Evolutionary conservation across 2,329 filamentous ascomycete genomes (phyloP).

Genomic region (Elsinoe perseae): DNA sequence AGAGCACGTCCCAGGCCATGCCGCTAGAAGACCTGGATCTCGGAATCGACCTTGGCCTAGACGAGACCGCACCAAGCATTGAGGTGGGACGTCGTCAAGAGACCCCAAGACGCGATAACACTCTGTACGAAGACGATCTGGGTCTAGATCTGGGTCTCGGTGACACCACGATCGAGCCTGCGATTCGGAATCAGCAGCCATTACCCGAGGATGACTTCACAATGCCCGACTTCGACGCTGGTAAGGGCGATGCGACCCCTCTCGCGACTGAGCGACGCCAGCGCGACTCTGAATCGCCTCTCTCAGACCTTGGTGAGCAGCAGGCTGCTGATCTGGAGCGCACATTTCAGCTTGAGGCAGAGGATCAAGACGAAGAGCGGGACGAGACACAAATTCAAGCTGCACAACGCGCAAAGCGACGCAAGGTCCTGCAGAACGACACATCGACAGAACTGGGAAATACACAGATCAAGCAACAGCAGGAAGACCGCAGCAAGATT

Average conservation of each 20-base stretch:
- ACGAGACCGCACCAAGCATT: conserved; percentile 49
- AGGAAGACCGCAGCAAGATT: conserved; percentile 78
- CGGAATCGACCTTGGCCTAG: conserved; percentile 59
- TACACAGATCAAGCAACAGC: conserved; percentile 74
- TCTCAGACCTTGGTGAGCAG: conserved; percentile 47
- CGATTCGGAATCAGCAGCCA: conserved; percentile 22
- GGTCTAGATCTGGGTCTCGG: conserved; percentile 41
- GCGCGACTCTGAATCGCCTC: conserved; percentile 45
- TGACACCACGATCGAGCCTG: conserved; percentile 25
- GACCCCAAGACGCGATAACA: conserved; percentile 43
- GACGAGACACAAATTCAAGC: conserved; percentile 52
- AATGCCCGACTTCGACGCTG: conserved; percentile 23
- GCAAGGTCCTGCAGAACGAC: conserved; percentile 77
- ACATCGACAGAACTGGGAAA: conserved; percentile 68
- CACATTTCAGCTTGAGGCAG: conserved; percentile 38
- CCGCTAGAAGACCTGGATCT: conserved; percentile 51
- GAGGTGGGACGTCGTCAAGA: conserved; percentile 87
- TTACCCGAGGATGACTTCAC: conserved; percentile 33
- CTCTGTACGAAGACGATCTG: conserved; percentile 52
- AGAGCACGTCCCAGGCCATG: conserved; percentile 25
- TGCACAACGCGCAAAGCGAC: conserved; percentile 63
- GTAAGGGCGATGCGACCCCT: conserved; percentile 34
- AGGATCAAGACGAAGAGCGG: conserved; percentile 38
- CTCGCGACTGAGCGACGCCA: conserved; percentile 29
- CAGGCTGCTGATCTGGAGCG: conserved; percentile 57